phyloP scores from a whole-genome alignment of 2,329 filamentous ascomycete genomes.

The Paecilomyces sp. region DNA sequence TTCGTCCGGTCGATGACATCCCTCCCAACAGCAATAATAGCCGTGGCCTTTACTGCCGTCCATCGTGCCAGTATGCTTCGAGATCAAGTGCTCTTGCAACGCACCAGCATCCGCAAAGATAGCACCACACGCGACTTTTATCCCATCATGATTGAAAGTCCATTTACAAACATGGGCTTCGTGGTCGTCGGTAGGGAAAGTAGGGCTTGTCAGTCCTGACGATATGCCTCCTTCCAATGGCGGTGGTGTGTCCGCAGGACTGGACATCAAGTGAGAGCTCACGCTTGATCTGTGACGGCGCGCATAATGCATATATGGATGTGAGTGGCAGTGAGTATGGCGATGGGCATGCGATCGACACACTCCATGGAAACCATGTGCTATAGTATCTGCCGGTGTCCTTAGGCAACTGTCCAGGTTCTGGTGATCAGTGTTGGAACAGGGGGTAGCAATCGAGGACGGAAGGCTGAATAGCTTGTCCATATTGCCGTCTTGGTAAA shows the following conservation, averaged over 20 bases:
- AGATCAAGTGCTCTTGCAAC: slow-evolving; percentile 34
- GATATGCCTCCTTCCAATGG: slow-evolving; percentile 26
- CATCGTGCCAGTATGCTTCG: slow-evolving; percentile 29
- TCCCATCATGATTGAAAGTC: slow-evolving; percentile 18
- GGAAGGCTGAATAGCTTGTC: slow-evolving; percentile 16
- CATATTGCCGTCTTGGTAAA: slow-evolving; percentile 4
- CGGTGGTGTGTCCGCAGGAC: slow-evolving; percentile 29
- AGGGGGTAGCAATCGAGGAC: slow-evolving; percentile 17
- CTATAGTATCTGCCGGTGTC: slow-evolving; percentile 10
- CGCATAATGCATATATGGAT: slow-evolving; percentile 27
- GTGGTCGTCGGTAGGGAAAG: slow-evolving; percentile 20
- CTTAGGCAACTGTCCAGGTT: slow-evolving; percentile 22
- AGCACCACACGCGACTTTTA: slow-evolving; percentile 25
- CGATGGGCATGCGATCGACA: slow-evolving; percentile 26
- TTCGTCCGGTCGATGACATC: slow-evolving; percentile 34
- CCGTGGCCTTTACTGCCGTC: slow-evolving; percentile 32
- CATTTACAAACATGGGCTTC: slow-evolving; percentile 35
- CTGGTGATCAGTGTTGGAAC: slow-evolving; percentile 24
- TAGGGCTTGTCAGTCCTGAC: slow-evolving; percentile 30
- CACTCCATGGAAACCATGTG: slow-evolving; percentile 16
- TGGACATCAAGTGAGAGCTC: slow-evolving; percentile 29
- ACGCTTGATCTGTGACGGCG: slow-evolving; percentile 29
- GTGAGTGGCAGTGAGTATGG: slow-evolving; percentile 24
- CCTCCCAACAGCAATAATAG: slow-evolving; percentile 39
- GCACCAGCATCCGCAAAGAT: slow-evolving; percentile 26